Base-by-base conservation (phyloP, 2,329 filamentous ascomycete genomes). In the Penicillium sp. region DNA sequence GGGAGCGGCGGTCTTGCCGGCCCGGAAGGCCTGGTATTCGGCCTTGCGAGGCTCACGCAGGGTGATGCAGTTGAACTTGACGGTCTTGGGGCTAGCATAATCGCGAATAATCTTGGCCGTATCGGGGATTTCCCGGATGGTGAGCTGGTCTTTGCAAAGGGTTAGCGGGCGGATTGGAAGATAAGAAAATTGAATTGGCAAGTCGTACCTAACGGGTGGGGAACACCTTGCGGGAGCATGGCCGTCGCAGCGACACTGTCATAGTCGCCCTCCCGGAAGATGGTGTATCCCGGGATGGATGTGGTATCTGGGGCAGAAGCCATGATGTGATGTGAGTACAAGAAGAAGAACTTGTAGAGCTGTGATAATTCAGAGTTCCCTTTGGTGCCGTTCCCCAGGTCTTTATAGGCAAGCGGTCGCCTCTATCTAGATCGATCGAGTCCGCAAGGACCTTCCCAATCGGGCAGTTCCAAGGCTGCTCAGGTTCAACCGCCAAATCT, bases 11-110 rank as follows among this genome's bases (percentile, higher is more conserved):
- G 67, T 67, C n/a, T 60, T 60, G 3, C 71, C 70, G 15, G 62
- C 60, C 22, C 68, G 69, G 55, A 83, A 73, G n/a, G 71, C 68
- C 28, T 63, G 45, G 57, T 73, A 73, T 49, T 74, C 70, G 25
- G 60, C 60, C 59, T 73, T 74, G 85, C 1, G 58, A 12, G 71
- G 72, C 49, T 75, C 83, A 82, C 60, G 89, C 83, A 57, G 88
- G 85, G 45, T 84, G 87, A 74, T 64, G 63, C 71, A 75, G 63
- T 74, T 73, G 64, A 75, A 76, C 34, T 75, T 75, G 63, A 74
- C 51, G 12, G 68, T 62, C 56, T 68, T 70, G 22, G 70, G 71
- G 52, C 57, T 67, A n/a, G 61, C 64, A 59, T 71, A 64, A n/a
- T 71, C 64, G 8, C 70, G 69, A 51, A 72, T 65, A 8, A 72